phyloP scores from a whole-genome alignment of 805 yeast species.

The Vanderwaltozyma tropicalis region DNA sequence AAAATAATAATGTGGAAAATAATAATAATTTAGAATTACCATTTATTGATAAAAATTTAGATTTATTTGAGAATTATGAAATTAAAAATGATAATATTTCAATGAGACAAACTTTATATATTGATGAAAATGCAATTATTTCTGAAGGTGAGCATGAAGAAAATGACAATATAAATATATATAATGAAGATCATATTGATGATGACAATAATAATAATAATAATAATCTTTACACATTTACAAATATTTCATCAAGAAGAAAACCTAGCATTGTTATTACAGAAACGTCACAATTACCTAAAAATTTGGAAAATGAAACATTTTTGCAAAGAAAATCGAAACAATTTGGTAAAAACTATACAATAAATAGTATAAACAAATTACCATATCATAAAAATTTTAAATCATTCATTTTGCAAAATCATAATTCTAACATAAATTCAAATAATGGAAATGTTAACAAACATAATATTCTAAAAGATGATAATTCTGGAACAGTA shows the following conservation, averaged over 20 bases:
- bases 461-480: background rate
- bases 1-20: conserved; percentile 1
- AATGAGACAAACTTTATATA: conserved; percentile 14
- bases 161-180: conserved; percentile 1
- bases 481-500: conserved; percentile 5
- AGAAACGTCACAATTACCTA: background rate
- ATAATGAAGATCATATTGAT: conserved; percentile 5
- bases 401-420: background rate
- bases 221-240: conserved; percentile 10
- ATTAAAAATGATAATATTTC: conserved; percentile 3
- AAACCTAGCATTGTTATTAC: conserved; percentile 1
- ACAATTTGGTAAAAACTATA: background rate
- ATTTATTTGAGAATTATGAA: background rate
- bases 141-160: conserved; percentile 20
- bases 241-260: conserved; percentile 14
- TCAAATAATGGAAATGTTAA: background rate
- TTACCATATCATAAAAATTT: background rate
- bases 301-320: background rate
- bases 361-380: background rate
- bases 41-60: too few relatives aligned
- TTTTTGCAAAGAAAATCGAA: background rate
- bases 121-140: conserved; percentile 32
- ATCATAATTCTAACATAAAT: background rate
- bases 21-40: too few relatives aligned
- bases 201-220: conserved; percentile 8